Percentiles rank a stretch among this genome's conserved stretches.
Conservation (phyloP, 352 stramenopile species). For the Phytophthora ramorum region DNA sequence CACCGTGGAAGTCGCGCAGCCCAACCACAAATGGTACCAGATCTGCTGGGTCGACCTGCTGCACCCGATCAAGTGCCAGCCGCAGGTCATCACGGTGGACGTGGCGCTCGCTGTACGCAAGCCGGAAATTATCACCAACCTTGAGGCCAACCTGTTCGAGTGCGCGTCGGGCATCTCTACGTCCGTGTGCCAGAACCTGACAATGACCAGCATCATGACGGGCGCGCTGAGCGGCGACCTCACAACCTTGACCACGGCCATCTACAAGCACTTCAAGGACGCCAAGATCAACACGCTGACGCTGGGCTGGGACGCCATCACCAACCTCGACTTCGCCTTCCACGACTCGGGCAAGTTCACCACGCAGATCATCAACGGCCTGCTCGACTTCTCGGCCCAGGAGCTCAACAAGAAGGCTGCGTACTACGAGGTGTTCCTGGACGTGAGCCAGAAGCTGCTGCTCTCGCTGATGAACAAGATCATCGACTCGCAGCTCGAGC, state of each 20-base stretch:
- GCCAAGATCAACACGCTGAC: slow-evolving; percentile 42
- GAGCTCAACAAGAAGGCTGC: slow-evolving; percentile 72
- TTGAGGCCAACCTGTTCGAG: slow-evolving; percentile 45
- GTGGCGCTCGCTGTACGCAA: slow-evolving; percentile 48
- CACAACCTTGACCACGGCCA: slow-evolving; percentile 29
- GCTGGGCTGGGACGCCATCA: slow-evolving; percentile 44
- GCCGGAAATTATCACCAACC: slow-evolving; percentile 38
- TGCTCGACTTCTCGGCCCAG: slow-evolving; percentile 52
- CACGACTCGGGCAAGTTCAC: slow-evolving; percentile 45
- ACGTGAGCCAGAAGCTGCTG: slow-evolving; percentile 43
- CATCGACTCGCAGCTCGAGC: slow-evolving; percentile 52
- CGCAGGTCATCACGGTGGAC: slow-evolving; percentile 45
- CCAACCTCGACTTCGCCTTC: slow-evolving; percentile 59
- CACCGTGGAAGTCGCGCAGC: slow-evolving; percentile 56
- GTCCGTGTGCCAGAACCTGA: slow-evolving; percentile 57
- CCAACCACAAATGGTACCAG: slow-evolving; percentile 68
- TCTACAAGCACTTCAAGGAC: slow-evolving; percentile 52
- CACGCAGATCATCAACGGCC: slow-evolving; percentile 50
- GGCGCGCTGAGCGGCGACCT: slow-evolving; percentile 36
- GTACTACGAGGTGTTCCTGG: slow-evolving; percentile 53
- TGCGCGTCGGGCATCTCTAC: slow-evolving; percentile 39
- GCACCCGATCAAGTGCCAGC: slow-evolving; percentile 51
- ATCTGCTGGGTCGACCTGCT: slow-evolving; percentile 67
- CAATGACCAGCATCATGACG: slow-evolving; percentile 50
- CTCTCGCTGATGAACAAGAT: slow-evolving; percentile 63